Percentiles rank a stretch among this genome's conserved stretches.
Evolutionary conservation across 148 eudicot species (phyloP).

Genomic region (Cornus controversa): DNA sequence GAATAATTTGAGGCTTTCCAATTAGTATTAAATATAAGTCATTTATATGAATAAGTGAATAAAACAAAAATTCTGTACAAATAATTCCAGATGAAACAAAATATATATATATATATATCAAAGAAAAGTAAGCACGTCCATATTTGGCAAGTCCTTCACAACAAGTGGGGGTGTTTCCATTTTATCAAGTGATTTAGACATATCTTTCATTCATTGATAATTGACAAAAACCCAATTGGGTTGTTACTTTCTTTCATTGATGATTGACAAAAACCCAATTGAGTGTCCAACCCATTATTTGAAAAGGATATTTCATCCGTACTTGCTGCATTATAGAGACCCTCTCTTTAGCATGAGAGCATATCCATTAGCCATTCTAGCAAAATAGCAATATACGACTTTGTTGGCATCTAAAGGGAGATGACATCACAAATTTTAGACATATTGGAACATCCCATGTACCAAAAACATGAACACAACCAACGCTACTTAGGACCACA

Average conservation of each 20-base stretch:
- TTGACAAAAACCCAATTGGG: too few relatives aligned
- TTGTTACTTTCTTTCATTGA: too few relatives aligned
- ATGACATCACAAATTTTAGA: not conserved
- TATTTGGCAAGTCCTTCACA: constrained; percentile 7
- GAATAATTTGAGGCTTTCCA: too few relatives aligned
- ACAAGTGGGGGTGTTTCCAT: not conserved
- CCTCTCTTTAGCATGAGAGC: not conserved
- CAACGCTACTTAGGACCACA: not conserved
- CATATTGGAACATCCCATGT: not conserved
- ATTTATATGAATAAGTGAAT: too few relatives aligned
- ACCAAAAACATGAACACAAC: not conserved
- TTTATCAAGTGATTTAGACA: not conserved
- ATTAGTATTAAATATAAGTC: too few relatives aligned
- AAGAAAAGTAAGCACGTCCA: constrained; percentile 1
- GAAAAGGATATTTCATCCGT: constrained; percentile 9
- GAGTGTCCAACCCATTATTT: constrained; percentile 1
- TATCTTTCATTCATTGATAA: not conserved
- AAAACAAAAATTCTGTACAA: not conserved
- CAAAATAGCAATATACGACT: not conserved
- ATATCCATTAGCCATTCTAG: not conserved
- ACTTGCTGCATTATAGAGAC: not conserved
- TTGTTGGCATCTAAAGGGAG: constrained; percentile 8
- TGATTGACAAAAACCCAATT: too few relatives aligned
- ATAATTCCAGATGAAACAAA: not conserved
- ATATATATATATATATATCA: not conserved